Evolutionary conservation across 306 rosid genomes (phyloP).

Genomic region (Prunus fruticosa): DNA sequence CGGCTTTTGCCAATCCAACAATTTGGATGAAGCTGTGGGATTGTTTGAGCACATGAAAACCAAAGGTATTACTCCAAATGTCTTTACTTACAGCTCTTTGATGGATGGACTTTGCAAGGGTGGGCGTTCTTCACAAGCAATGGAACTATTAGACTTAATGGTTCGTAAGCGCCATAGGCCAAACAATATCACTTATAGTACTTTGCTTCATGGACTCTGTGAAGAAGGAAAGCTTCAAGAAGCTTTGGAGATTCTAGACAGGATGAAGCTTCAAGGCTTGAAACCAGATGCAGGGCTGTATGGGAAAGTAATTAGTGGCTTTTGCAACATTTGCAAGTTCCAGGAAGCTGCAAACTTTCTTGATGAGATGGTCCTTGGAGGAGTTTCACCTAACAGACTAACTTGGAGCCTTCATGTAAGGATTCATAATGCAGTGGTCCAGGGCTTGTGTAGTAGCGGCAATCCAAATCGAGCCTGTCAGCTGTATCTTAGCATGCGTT

Average conservation of each 20-base stretch:
- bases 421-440: constrained; percentile 70
- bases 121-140: constrained; percentile 63
- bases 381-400: constrained; percentile 58
- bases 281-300: constrained; percentile 81
- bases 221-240: constrained; percentile 66
- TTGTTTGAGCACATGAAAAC: constrained; percentile 67
- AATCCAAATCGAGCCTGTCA: constrained; percentile 64
- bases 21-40: constrained; percentile 58
- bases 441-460: constrained; percentile 53
- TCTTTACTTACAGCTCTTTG: constrained; percentile 70
- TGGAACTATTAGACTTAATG: constrained; percentile 65
- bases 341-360: constrained; percentile 84
- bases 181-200: constrained; percentile 71
- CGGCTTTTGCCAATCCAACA: constrained; percentile 66
- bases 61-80: constrained; percentile 68
- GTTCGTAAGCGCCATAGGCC: constrained; percentile 50
- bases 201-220: constrained; percentile 73
- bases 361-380: constrained; percentile 83
- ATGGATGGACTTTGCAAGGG: constrained; percentile 84
- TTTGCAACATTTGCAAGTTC: constrained; percentile 53
- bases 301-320: constrained; percentile 63
- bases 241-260: constrained; percentile 81
- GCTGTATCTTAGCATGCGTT: constrained; percentile 69
- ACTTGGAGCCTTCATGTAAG: constrained; percentile 76
- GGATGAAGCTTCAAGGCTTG: constrained; percentile 90